phyloP scores from a whole-genome alignment of 148 eudicot species.

The Camellia granthamiana region DNA sequence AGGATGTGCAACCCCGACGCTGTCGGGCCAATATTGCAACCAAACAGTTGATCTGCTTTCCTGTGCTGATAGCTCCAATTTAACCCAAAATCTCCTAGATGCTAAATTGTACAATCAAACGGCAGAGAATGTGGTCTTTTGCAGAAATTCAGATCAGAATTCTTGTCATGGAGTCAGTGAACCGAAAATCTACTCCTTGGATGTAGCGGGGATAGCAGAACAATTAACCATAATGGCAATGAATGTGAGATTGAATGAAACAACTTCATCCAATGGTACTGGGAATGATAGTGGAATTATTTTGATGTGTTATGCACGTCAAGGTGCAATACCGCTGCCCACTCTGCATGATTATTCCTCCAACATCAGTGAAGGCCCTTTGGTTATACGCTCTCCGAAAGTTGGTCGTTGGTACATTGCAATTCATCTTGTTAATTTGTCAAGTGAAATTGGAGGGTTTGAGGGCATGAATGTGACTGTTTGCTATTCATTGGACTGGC shows the following conservation, averaged over 20 bases:
- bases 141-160: slow-evolving; percentile 42
- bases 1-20: slow-evolving; percentile 59
- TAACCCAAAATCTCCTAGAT: slow-evolving; percentile 21
- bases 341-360: slow-evolving; percentile 62
- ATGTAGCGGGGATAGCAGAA: slow-evolving; percentile 51
- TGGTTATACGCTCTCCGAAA: slow-evolving; percentile 64
- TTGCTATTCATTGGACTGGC: slow-evolving; percentile 70
- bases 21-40: slow-evolving; percentile 82
- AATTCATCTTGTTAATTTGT: slow-evolving; percentile 41
- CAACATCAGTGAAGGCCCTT: slow-evolving; percentile 50
- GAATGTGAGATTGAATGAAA: slow-evolving; percentile 36
- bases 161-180: slow-evolving; percentile 52
- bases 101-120: slow-evolving; percentile 23
- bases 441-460: slow-evolving; percentile 23
- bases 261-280: slow-evolving; percentile 26
- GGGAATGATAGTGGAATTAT: slow-evolving; percentile 29
- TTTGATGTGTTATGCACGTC: slow-evolving; percentile 75
- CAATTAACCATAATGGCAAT: slow-evolving; percentile 42
- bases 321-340: slow-evolving; percentile 64
- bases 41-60: slow-evolving; percentile 62
- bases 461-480: slow-evolving; percentile 25
- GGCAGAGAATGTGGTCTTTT: slow-evolving; percentile 40
- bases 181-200: slow-evolving; percentile 55
- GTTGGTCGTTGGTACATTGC: slow-evolving; percentile 79
- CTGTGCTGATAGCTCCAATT: slow-evolving; percentile 42